Evolutionary conservation across 805 yeast species (phyloP), one percentile per base, ranked within the genome.

Genomic region (Nakazawaea ambrosiae): DNA sequence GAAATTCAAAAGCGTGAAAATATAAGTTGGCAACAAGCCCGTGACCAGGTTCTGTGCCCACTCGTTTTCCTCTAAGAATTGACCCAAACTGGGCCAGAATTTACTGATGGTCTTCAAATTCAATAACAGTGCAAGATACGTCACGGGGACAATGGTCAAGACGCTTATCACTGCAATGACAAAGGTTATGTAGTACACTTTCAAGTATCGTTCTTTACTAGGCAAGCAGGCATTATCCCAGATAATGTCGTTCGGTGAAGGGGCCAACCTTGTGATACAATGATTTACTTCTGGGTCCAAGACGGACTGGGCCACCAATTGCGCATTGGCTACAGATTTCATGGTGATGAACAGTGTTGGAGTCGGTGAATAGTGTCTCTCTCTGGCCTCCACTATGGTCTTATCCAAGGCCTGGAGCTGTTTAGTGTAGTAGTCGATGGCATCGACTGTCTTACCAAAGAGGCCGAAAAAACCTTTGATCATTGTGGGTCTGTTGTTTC

Each of bases 321-420:
- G 98, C 2, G 97, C 97, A 47, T 88, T 81, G 0, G 96, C 95
- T 2, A 88, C 97, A 0, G 92, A 74, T 45, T 85, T 89, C 96
- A 90, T 84, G 0, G 97, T 92, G 9, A 90, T 77, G 57, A 90
- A 90, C 0, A 97, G 97, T 1, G 90, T 81, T 20, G 94, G 87
- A 0, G 95, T 85, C 1, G 96, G 81, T 0, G 85, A 76, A 50
- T 78, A 85, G 45, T 81, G 82, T 36, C 78, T 68, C 22, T 61
- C 63, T 37, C 96, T 69, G 2, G 90, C 84, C 20, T 66, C 61
- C 5, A 54, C 32, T 33, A 90, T 88, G 48, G 80, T 81, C 36
- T 68, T 73, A 50, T 90, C 97, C 11, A 89, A 57, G 3, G 70
- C 68, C 18, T 74, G 77, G 24, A 90, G 62, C 48, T 78, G 76